Evolutionary conservation across 2,329 filamentous ascomycete genomes (phyloP).

Genomic region (Alternaria arborescens): DNA sequence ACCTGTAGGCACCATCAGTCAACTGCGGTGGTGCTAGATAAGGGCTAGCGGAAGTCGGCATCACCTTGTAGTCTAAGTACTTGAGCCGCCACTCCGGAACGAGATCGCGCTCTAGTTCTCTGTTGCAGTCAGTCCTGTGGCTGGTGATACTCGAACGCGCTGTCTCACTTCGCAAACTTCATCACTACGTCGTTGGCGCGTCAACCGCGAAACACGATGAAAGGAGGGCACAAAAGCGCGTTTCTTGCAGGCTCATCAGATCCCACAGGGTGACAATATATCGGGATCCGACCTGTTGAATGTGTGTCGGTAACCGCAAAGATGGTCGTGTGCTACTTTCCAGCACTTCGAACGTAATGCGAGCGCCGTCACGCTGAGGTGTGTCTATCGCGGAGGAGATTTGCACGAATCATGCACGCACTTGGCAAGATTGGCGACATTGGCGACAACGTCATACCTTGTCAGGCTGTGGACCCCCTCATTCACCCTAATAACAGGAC

Average conservation of each 20-base stretch:
- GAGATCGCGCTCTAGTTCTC: constrained; percentile 83
- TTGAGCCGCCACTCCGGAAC: constrained; percentile 96
- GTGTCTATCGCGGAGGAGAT: neutral
- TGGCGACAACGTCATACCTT: constrained; percentile 17
- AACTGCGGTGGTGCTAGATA: constrained; percentile 11
- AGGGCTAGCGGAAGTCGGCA: constrained; percentile 28
- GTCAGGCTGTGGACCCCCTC: neutral
- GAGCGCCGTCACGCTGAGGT: constrained; percentile 4
- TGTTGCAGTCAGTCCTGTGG: constrained; percentile 36
- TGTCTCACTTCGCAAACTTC: constrained; percentile 70
- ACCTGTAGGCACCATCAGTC: constrained; percentile 49
- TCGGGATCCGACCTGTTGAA: neutral
- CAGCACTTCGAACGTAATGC: constrained; percentile 1
- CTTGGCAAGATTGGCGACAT: constrained; percentile 16
- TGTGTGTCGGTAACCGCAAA: neutral
- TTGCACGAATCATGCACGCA: constrained; percentile 20
- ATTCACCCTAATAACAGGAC: neutral
- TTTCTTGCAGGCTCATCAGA: constrained; percentile 2
- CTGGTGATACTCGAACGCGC: constrained; percentile 25
- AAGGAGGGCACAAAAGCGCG: neutral
- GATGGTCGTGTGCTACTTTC: neutral
- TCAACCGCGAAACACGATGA: constrained; percentile 8
- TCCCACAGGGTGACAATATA: neutral
- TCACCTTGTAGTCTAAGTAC: constrained; percentile 91
- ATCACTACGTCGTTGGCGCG: constrained; percentile 48